phyloP scores from a whole-genome alignment of 2,329 filamentous ascomycete genomes.

The Fusarium sp. region DNA sequence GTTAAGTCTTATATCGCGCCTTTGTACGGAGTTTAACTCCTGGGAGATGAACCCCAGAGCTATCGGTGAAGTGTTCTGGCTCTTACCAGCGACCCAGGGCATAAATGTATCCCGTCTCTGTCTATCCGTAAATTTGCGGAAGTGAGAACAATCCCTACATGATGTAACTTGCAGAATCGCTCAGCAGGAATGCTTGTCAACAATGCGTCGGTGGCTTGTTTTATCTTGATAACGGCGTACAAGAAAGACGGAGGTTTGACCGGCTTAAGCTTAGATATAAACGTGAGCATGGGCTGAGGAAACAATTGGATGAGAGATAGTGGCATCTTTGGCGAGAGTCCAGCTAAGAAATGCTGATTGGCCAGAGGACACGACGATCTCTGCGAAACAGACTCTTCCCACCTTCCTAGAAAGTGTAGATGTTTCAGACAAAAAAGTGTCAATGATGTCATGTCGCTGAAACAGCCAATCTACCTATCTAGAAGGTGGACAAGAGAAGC shows the following conservation, averaged over 20 bases:
- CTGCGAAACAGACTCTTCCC: not conserved
- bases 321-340: not conserved
- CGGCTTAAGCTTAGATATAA: conserved; percentile 30
- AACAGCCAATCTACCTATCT: not conserved
- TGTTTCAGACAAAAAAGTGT: not conserved
- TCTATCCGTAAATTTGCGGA: not conserved
- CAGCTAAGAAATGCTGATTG: not conserved
- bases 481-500: not conserved
- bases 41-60: not conserved
- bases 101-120: not conserved
- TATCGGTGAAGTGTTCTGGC: no score
- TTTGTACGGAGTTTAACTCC: not conserved
- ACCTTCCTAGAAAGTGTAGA: not conserved
- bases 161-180: not conserved
- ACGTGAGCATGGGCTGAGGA: conserved; percentile 14
- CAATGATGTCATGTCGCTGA: conserved; percentile 1
- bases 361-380: not conserved
- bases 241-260: not conserved
- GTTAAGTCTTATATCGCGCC: not conserved
- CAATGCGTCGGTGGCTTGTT: conserved; percentile 15
- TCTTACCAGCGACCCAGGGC: not conserved
- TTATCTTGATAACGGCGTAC: not conserved
- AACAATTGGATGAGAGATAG: conserved; percentile 3
- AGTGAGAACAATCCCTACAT: not conserved
- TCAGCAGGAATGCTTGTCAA: not conserved